Conservation (phyloP, 2,329 filamentous ascomycete genomes). For the Nigrospora oryzae region DNA sequence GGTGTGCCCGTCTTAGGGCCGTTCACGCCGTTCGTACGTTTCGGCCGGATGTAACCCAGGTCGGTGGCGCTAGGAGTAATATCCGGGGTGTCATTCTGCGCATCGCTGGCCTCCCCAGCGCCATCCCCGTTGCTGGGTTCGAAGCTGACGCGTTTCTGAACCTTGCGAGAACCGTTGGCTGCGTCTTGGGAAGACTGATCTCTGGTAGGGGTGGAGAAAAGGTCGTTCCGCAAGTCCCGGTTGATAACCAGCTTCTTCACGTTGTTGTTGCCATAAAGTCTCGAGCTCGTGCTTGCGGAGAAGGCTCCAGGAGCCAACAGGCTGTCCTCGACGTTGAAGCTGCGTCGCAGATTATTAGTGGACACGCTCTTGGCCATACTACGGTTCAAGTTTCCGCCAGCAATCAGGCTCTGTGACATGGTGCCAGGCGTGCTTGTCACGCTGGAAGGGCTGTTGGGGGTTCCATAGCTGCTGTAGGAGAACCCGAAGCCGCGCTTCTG, state of each 20-base stretch:
- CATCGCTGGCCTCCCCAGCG: slow-evolving; percentile 25
- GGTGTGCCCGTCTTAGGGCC: slow-evolving; percentile 33
- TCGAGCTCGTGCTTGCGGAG: slow-evolving; percentile 55
- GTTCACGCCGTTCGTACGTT: slow-evolving; percentile 30
- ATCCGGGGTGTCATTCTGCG: slow-evolving; percentile 32
- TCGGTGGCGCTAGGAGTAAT: slow-evolving; percentile 49
- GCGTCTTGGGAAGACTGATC: slow-evolving; percentile 34
- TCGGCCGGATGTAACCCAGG: slow-evolving; percentile 50
- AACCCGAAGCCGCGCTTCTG: slow-evolving; percentile 86
- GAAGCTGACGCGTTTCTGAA: slow-evolving; percentile 88
- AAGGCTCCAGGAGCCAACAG: slow-evolving; percentile 81
- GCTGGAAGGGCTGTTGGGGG: slow-evolving; percentile 63
- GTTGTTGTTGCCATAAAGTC: slow-evolving; percentile 59
- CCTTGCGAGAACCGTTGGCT: slow-evolving; percentile 38
- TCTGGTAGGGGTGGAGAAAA: slow-evolving; percentile 54
- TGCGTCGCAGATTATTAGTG: slow-evolving; percentile 75
- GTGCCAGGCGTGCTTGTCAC: slow-evolving; percentile 61
- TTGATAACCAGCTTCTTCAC: slow-evolving; percentile 93
- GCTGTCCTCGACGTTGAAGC: slow-evolving; percentile 75
- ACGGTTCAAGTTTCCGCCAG: slow-evolving; percentile 58
- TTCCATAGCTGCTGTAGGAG: slow-evolving; percentile 86
- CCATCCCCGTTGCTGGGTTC: slow-evolving; percentile 49
- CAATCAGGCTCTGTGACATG: slow-evolving; percentile 56
- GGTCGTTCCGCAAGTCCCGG: slow-evolving; percentile 68
- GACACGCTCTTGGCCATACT: slow-evolving; percentile 82